Evolutionary conservation across 2,329 filamentous ascomycete species (phyloP), one percentile per base, ranked within the genome.

Genomic region (Phialocephala sp.): DNA sequence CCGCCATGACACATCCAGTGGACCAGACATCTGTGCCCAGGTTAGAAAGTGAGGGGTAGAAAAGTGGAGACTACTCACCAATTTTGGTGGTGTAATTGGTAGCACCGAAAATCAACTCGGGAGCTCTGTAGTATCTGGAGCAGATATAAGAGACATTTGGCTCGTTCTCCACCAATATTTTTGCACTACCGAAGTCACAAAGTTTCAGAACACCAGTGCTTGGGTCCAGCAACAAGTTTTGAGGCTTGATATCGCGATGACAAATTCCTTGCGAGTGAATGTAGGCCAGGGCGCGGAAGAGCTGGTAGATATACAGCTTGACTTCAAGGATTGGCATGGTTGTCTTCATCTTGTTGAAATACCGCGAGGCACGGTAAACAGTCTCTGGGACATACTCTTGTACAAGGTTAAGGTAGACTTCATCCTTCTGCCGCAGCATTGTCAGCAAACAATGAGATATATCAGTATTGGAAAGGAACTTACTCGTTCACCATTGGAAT

Each of bases 51-150:
- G 63, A 71, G 32, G n/a, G 15, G 50, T 59, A 18, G 32, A 66
- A 55, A 35, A 62, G 43, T 43, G 45, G 56, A 50, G 52, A 64
- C 64, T 54, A 66, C 90, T 80, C 88, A 99, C 95, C 95, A 79
- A 99, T 99, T 85, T 99, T 99, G 73, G 95, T 98, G 65, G 95
- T 98, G 83, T 99, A 99, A 83, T 99, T 99, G 60, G 95, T 99
- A 45, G 95, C 95, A 73, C 95, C 95, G 76, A 99, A 99, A 76
- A 99, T 99, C 78, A 99, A 85, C 80, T 99, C 95, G 1, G 95
- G 95, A 59, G 95, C 95, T 76, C 95, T 91, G 84, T 99, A 99
- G 85, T 99, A 99, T 76, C 95, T 89, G 68, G 95, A 99, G 84
- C 95, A 99, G 76, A 99, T 99, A 85, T 99, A 99, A 60, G 95